Conservation (phyloP, 306 rosid genomes). For the Adenanthera pavonina region DNA sequence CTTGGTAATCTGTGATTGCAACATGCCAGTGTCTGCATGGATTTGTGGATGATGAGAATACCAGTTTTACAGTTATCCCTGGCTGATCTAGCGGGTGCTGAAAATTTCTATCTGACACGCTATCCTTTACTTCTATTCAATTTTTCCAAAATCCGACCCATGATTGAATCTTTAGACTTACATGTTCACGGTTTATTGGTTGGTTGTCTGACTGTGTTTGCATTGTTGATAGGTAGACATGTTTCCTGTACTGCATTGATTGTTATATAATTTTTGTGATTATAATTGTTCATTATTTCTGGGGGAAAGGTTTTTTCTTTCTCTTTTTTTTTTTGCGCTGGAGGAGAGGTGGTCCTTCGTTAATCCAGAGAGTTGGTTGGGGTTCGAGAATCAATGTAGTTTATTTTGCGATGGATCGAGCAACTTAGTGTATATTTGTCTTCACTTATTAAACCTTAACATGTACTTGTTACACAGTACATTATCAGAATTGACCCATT, state of each 20-base stretch:
- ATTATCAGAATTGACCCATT: no score
- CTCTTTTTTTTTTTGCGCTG: no score
- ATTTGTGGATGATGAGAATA: slow-evolving; percentile 70
- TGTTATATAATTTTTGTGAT: no score
- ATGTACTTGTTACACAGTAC: not conserved
- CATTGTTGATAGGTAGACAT: not conserved
- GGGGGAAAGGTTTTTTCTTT: no score
- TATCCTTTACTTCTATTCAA: not conserved
- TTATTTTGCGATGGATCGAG: no score
- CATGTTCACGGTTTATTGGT: not conserved
- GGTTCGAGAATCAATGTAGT: no score
- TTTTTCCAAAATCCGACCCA: not conserved
- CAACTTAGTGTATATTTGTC: no score
- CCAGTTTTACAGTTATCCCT: slow-evolving; percentile 86
- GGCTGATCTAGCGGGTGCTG: slow-evolving; percentile 72
- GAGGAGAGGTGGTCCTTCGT: no score
- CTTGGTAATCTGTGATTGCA: not conserved
- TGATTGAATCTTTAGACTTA: not conserved
- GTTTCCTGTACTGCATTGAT: not conserved
- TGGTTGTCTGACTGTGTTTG: not conserved
- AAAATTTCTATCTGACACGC: slow-evolving; percentile 69
- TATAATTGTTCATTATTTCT: no score
- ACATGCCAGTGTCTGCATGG: not conserved
- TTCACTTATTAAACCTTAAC: no score
- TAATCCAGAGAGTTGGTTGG: no score